Conservation (phyloP, 768 basidiomycete species). For the Phallus indusiatus region DNA sequence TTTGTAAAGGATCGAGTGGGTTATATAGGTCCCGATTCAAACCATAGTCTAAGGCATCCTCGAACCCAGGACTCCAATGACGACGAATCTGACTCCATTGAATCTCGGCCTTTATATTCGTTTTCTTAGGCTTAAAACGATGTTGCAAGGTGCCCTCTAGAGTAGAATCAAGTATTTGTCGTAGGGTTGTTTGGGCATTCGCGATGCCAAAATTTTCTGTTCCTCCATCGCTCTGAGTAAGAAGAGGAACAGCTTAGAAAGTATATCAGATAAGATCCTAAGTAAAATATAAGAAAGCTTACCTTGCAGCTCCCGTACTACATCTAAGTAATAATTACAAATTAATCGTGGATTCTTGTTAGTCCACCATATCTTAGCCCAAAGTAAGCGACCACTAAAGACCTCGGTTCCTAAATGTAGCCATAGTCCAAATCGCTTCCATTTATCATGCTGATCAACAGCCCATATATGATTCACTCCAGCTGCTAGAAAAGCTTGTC, state of each 20-base stretch:
- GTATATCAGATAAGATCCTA: constrained; percentile 15
- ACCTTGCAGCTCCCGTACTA: constrained; percentile 16
- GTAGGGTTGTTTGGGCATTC: constrained; percentile 31
- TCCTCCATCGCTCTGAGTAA: constrained; percentile 37
- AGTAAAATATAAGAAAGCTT: neutral
- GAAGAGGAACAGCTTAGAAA: constrained; percentile 22
- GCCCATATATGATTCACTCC: constrained; percentile 31
- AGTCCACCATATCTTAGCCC: constrained; percentile 35
- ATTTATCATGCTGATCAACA: constrained; percentile 41
- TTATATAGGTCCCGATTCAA: constrained; percentile 14
- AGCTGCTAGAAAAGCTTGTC: constrained; percentile 27
- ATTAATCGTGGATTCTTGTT: constrained; percentile 25
- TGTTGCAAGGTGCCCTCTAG: constrained; percentile 33
- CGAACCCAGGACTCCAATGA: constrained; percentile 27
- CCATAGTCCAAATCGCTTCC: constrained; percentile 28
- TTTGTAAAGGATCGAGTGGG: neutral
- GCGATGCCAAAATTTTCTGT: constrained; percentile 16
- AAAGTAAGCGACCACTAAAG: constrained; percentile 23
- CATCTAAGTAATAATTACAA: constrained; percentile 25
- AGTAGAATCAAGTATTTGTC: constrained; percentile 30
- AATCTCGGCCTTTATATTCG: constrained; percentile 35
- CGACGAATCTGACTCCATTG: constrained; percentile 26
- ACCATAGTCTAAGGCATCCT: constrained; percentile 25
- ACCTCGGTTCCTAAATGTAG: constrained; percentile 30
- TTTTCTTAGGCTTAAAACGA: constrained; percentile 24